phyloP scores from a whole-genome alignment of 2,329 filamentous ascomycete species.

The Alternaria triticina region DNA sequence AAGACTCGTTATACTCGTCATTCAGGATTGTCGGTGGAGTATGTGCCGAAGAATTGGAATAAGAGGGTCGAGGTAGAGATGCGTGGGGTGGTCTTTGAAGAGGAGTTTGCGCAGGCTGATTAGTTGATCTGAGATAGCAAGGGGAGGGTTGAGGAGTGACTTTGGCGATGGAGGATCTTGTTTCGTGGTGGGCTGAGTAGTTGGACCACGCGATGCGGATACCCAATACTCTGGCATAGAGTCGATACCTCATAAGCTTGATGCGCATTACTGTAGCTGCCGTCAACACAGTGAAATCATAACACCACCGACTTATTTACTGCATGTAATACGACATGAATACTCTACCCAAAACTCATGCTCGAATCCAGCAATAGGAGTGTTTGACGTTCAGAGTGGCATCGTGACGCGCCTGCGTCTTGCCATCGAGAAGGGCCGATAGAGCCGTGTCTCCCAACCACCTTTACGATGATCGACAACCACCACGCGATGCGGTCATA shows the following conservation, averaged over 20 bases:
- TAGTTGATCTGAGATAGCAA: not conserved
- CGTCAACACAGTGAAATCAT: no score
- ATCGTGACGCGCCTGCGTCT: not conserved
- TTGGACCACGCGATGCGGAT: not conserved
- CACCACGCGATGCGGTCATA: constrained; percentile 1
- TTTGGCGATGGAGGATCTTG: not conserved
- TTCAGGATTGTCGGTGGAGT: constrained; percentile 18
- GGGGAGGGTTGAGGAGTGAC: not conserved
- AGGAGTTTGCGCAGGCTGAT: not conserved
- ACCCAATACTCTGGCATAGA: no score
- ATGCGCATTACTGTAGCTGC: no score
- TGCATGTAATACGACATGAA: no score
- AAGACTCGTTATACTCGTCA: constrained; percentile 19
- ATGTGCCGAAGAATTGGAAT: constrained; percentile 19
- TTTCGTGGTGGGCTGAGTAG: not conserved
- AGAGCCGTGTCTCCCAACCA: constrained; percentile 3
- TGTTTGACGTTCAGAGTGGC: no score
- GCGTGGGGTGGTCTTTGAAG: not conserved
- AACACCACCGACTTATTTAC: no score
- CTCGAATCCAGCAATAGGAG: no score
- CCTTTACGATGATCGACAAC: not conserved
- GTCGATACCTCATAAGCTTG: fast-evolving
- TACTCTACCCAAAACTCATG: no score
- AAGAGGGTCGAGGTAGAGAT: constrained; percentile 2
- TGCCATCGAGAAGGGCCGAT: not conserved